Base-by-base conservation (phyloP, 1,139 yeast genomes). In the Hemisphaericaspora lyxosophila region DNA sequence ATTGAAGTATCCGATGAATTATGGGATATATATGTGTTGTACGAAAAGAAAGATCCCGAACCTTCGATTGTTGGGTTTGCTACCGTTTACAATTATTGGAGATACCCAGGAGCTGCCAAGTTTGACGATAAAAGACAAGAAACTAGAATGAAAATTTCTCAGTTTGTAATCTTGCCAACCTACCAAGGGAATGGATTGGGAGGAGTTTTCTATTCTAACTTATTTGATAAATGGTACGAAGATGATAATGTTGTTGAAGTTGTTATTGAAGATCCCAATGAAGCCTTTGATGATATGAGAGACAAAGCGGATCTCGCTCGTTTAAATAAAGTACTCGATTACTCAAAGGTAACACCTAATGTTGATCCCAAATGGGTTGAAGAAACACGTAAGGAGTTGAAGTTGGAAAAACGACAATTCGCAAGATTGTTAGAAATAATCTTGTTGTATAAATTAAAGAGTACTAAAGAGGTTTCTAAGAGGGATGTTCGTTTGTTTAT, bases 181-280 rank as follows among this genome's bases (percentile, higher is more conserved):
- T 82, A 75, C 58, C 95, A 86, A 56, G 76, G 79, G 4, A 73
- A 78, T 43, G 78, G 81, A 1, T 78, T 82, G 41, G 98, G 98
- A 2, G 76, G 80, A 2, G 59, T 62, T 15, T 64, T 92, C 29
- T 92, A 92, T 58, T 62, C 67, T 11, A 49, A 72, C 1, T 62
- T 92, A 6, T 70, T 75, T 40, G 62, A 70, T 1, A 45, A 59
- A 29, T 88, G 95, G 85, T 50, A 69, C 5, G 48, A 54, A 0
- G 84, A 85, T 45, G 52, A 59, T 0, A 46, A 56, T 3, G 78
- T 89, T n/a, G 62, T 67, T 27, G 96, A 90, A 53, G 73, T 92
- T 29, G 89, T 92, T 0, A 90, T 94, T 7, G 98, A 92, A 57
- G 98, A 94, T 57, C 98, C 98, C 3, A 87, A 85, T 54, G 97